Base-by-base conservation (phyloP, 78 protist genomes). In the Chrysochromulina tobinii region DNA sequence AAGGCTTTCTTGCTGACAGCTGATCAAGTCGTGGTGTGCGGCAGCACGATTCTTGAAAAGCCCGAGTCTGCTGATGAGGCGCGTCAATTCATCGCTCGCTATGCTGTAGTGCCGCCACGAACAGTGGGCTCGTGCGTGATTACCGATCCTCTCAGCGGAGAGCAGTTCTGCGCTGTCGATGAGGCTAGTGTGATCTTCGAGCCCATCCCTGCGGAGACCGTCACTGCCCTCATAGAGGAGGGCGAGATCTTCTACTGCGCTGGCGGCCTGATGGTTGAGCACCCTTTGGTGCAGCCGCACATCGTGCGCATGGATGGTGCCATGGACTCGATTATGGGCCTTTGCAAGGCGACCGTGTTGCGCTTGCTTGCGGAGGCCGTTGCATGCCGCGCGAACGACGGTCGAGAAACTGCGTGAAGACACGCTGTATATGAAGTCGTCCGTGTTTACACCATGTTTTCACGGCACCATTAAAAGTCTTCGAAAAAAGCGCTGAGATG, bases 231-330 rank as follows among this genome's bases (percentile, higher is more conserved):
- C 20, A 6, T 69, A 50, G 79, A 50, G 0, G 79, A 6, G 27
- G 79, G 54, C 12, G 79, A n/a, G 7, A 53, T 69, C 23, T 25
- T 38, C 53, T 7, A 69, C 53, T 69, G 79, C 53, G 79, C 79
- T 15, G 79, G 79, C 79, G 79, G 79, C 4, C 79, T 69, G 9
- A 69, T 69, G 79, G 54, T 69, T 2, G 79, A 69, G 79, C 79
- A 69, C 9, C 79, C 79, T 1, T 4, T 38, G 15, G 79, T 69
- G 11, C 54, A 14, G 79, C 50, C 50, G 79, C 53, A 38, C 53
- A 3, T 69, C 23, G 4, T 3, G 9, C 11, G 12, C 8, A 38
- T 69, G 21, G 54, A 5, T 2, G 79, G 79, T 1, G 53, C 11
- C 51, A 7, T 69, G 23, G 79, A 69, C 79, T 38, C 79, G 79